Evolutionary conservation across 2,329 filamentous ascomycete species (phyloP), one percentile per base, ranked within the genome.

Genomic region (Diplodia intermedia): DNA sequence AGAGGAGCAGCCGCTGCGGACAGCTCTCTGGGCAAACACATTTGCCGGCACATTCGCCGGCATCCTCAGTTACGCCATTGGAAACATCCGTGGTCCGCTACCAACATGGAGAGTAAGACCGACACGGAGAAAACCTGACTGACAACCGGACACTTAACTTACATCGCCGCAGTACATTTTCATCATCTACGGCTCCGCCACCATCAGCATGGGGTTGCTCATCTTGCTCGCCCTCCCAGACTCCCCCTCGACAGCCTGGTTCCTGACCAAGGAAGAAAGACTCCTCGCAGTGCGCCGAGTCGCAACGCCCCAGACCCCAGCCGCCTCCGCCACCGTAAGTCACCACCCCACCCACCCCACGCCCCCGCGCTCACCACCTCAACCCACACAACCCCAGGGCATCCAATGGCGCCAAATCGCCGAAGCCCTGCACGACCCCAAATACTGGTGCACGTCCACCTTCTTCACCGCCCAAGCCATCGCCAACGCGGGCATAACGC

Each of bases 81-180:
- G 43, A 4, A 47, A 47, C 2, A 47, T 47, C 8, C 18, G 43
- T 20, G 43, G 43, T 11, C n/a, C 43, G 3, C 7, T 47, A n/a
- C 7, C 43, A 20, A 47, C 43, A 47, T 47, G 43, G 43, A 47
- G 43, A 20, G 43, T 47, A 47, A 20, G 43, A 1, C 20, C 4
- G 1, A 2, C 7, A 2, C 3, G 3, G 23, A 3, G 23, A 26
- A 3, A 26, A 26, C 3, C 11, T 3, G 11, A 36, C 11, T 14
- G 43, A 47, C 0, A 0, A 3, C 3, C n/a, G 0, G 7, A 6
- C 7, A 0, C 18, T 47, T 6, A 0, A 33, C 43, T 47, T 0
- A 47, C n/a, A 47, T 3, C 14, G 18, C n/a, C n/a, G 43, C 2
- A 47, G 43, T 47, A 47, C 1, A 47, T 47, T 20, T 47, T 47